Conservation (phyloP, 2,329 filamentous ascomycete species). For the Paracoccidioides brasiliensis region DNA sequence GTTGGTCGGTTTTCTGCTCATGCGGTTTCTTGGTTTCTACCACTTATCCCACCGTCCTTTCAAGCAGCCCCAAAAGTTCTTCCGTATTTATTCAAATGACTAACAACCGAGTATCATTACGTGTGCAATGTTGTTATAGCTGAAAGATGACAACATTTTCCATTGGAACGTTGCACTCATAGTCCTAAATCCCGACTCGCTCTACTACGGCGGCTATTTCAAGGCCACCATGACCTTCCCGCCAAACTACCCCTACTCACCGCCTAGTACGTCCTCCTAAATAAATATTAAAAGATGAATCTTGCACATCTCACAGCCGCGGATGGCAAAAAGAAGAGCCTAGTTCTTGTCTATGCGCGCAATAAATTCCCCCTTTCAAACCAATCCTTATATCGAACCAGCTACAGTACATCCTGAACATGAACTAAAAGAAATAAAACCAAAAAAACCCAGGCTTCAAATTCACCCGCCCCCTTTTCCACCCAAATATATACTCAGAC, state of each 20-base stretch:
- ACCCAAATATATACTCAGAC: conserved; percentile 88
- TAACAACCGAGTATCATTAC: neutral
- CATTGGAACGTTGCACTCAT: conserved; percentile 81
- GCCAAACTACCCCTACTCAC: conserved; percentile 75
- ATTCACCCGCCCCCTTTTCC: conserved; percentile 67
- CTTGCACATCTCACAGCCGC: neutral
- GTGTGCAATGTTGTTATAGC: conserved; percentile 33
- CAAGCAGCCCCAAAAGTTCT: neutral
- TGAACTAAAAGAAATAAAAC: neutral
- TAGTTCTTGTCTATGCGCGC: too few species aligned
- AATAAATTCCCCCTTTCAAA: too few species aligned
- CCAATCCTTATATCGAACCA: neutral
- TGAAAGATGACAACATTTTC: conserved; percentile 71
- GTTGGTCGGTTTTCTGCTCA: conserved; percentile 34
- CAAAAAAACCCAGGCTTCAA: conserved; percentile 51
- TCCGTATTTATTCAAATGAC: neutral
- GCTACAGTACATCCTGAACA: neutral
- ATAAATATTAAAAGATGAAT: neutral
- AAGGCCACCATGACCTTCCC: conserved; percentile 81
- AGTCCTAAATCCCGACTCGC: conserved; percentile 81
- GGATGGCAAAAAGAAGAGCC: neutral
- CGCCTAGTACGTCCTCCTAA: conserved; percentile 45
- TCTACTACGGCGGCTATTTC: conserved; percentile 88
- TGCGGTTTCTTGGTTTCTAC: too few species aligned
- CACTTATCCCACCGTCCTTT: neutral